Conservation (phyloP, 2,329 filamentous ascomycete genomes). For the Escovopsis sp. region DNA sequence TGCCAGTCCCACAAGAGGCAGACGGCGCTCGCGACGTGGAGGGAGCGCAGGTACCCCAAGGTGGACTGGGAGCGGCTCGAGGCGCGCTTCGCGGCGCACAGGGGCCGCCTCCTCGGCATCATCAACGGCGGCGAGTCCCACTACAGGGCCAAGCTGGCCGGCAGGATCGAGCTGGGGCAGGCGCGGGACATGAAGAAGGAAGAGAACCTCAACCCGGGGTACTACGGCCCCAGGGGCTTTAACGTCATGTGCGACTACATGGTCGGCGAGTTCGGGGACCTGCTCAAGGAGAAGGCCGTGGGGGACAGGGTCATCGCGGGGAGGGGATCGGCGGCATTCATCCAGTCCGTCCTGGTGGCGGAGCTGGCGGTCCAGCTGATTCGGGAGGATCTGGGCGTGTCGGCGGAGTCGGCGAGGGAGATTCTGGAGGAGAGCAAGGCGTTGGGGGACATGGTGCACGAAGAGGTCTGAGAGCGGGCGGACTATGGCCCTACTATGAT, state of each 20-base stretch:
- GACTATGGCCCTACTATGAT: no score
- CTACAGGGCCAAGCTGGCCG: slow-evolving; percentile 43
- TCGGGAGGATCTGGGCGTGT: slow-evolving; percentile 39
- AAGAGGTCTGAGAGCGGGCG: slow-evolving; percentile 30
- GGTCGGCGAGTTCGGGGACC: slow-evolving; percentile 41
- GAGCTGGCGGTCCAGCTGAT: slow-evolving; percentile 46
- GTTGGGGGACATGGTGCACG: slow-evolving; percentile 53
- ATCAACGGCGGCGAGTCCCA: slow-evolving; percentile 44
- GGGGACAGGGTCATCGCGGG: slow-evolving; percentile 51
- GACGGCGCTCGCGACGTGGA: slow-evolving; percentile 34
- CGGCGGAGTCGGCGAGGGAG: slow-evolving; percentile 27
- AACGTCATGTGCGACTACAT: slow-evolving; percentile 58
- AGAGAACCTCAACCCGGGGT: slow-evolving; percentile 54
- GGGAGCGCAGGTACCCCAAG: slow-evolving; percentile 46
- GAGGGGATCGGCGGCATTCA: slow-evolving; percentile 51
- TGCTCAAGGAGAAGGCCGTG: slow-evolving; percentile 46
- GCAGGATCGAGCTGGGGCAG: slow-evolving; percentile 40
- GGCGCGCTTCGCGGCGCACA: slow-evolving; percentile 41
- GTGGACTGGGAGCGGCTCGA: slow-evolving; percentile 56
- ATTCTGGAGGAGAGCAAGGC: slow-evolving; percentile 53
- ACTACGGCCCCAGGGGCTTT: slow-evolving; percentile 67
- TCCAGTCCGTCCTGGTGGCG: slow-evolving; percentile 63
- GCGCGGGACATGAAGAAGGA: slow-evolving; percentile 45
- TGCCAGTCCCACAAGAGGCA: slow-evolving; percentile 47
- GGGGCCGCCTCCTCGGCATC: slow-evolving; percentile 40